Base-by-base conservation (phyloP, 345 rosid species). In the Carallia pectinifolia region DNA sequence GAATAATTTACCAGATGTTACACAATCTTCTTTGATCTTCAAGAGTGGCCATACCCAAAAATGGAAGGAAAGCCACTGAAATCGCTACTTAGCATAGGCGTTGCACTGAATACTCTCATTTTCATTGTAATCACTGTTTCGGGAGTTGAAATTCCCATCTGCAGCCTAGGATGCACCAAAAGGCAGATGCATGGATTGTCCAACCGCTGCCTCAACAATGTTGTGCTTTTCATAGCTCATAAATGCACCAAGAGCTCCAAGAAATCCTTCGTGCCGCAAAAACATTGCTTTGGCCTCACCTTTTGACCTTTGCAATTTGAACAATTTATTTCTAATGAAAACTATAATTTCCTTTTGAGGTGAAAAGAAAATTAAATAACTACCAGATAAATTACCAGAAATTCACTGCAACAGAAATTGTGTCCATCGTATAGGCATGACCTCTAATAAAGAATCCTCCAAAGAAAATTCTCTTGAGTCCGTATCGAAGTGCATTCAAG, bases 241-340 rank as follows among this genome's bases (percentile, higher is more conserved):
- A 78, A 85, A 87, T 48, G 98, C 95, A 17, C 98, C 97, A 79
- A 90, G 62, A 18, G 89, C 93, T 65, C 98, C 98, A 52, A 92
- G 87, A 85, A 92, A 92, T 48, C 97, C 98, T 85, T 90, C 97
- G 61, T 92, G 97, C 67, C 77, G 68, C 70, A 90, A 76, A 70
- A 88, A 92, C 95, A 90, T 86, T 66, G 98, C 97, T 75, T 89
- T 76, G 4, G 96, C 97, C 66, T 89, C 97, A 6, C 98, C 98
- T 83, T 90, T 92, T 7, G 97, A 90, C 98, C 98, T 92, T 52
- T 0, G 38, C 16, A 62, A 23, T 36, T 29, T 15, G 33, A 63
- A 53, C 17, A 44, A 44, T 3, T 44, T 44, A 44, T 44, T 44
- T 44, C 16, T 44, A 44, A 44, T 1, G 2, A 44, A 44, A 44